Evolutionary conservation across 1,139 yeast genomes (phyloP).

Genomic region (Geotrichum cucujoidarum): DNA sequence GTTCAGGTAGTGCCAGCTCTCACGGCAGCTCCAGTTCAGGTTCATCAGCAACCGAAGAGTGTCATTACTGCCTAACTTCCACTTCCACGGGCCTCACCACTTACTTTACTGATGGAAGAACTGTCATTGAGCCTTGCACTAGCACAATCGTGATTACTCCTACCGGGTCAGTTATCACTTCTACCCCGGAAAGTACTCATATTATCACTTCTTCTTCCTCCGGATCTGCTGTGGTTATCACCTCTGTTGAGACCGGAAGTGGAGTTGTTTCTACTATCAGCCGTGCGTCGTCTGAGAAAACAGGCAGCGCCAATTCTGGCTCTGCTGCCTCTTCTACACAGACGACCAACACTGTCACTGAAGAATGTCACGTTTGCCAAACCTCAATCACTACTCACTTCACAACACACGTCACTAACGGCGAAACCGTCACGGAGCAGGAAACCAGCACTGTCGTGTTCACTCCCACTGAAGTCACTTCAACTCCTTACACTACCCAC

Average conservation of each 20-base stretch:
- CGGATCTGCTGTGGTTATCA: neutral
- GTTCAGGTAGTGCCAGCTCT: neutral
- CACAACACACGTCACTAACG: neutral
- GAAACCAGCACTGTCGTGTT: neutral
- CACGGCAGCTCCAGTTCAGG: neutral
- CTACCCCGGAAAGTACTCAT: neutral
- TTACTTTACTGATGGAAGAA: neutral
- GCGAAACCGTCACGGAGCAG: neutral
- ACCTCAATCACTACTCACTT: neutral
- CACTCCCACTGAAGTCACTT: neutral
- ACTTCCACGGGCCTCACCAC: neutral
- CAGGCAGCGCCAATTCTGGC: neutral
- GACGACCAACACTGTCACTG: neutral
- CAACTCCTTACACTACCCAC: neutral
- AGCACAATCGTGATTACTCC: slow-evolving; percentile 1
- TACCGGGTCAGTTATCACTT: neutral
- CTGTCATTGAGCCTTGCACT: neutral
- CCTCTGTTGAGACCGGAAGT: neutral
- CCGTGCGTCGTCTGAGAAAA: neutral
- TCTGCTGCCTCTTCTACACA: neutral
- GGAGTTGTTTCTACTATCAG: neutral
- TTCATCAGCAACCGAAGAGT: neutral
- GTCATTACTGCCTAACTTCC: neutral
- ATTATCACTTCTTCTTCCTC: neutral
- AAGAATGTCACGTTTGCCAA: neutral